Evolutionary conservation across 768 basidiomycete genomes (phyloP), one percentile per base, ranked within the genome.

Genomic region (Leccinum truebloodii): DNA sequence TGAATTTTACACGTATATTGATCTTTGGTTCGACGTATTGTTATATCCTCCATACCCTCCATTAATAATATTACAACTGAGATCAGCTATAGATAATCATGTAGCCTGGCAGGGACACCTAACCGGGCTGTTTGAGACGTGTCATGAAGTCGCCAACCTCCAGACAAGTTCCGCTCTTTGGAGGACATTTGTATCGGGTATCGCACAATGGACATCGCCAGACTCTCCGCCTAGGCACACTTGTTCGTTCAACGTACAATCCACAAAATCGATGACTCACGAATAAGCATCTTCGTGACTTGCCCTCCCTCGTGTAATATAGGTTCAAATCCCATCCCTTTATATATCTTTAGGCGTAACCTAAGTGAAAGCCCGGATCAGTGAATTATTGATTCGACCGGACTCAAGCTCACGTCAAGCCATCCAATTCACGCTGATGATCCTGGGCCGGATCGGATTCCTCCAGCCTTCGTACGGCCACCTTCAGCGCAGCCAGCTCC

Each of bases 321-420:
- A 4, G 89, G 84, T 54, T 88, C 84, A 62, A 92, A 88, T 18
- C 91, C 91, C 44, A 92, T 73, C 9, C 84, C 84, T 67, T 84
- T 88, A 73, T 84, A 90, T 61, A 92, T 75, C 64, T 82, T 82
- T 24, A 92, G 69, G 52, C 90, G 83, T 55, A 92, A 67, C 46
- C 91, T 93, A 62, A 44, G 26, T 52, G 12, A 63, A 48, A 35
- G 52, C 10, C n/a, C 20, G 41, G 16, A 39, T 63, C 44, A 64
- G 58, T 12, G 39, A 30, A 46, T 54, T 53, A 22, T 62, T 12
- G 10, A n/a, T 24, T 54, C 44, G 39, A 28, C 48, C 6, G 3
- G 46, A 18, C 34, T 41, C 46, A 48, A 53, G 67, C 89, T 69
- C 75, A 92, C 91, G 81, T 75, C 49, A 83, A 84, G 20, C 87